Evolutionary conservation across 2,329 filamentous ascomycete genomes (phyloP), one percentile per base, ranked within the genome.

Genomic region (Cytospora piceae): DNA sequence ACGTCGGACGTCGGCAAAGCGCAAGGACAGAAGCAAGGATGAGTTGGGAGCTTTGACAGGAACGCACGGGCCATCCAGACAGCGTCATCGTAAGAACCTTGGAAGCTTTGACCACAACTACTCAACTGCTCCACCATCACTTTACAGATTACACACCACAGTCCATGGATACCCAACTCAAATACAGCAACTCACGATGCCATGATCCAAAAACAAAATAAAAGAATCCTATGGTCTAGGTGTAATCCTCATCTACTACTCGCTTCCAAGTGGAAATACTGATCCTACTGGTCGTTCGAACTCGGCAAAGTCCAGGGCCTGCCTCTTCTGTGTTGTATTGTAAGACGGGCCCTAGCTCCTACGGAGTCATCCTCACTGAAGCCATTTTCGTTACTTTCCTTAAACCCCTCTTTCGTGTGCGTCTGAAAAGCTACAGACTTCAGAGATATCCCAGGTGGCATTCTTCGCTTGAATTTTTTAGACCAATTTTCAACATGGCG

Each of bases 401-500:
- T 15, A 42, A 12, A 20, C 6, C 11, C n/a, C 22, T 29, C 27
- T 22, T 37, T 37, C 14, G 12, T 46, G 8, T 46, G 42, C 42
- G 6, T n/a, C 20, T 37, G 14, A 37, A 37, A 15, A 37, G 9
- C 14, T 14, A 9, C 42, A 11, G 42, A 11, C 5, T 46, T 17
- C n/a, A 6, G 20, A 24, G n/a, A 49, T n/a, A 49, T 49, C 7
- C n/a, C n/a, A 22, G 42, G n/a, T 24, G n/a, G 11, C n/a, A 22
- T 49, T 12, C 46, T 1, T 49, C 15, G 24, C 8, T 14, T 49
- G 24, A 0, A 24, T 49, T 6, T 3, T 24, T 22, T 8, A 12
- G n/a, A 11, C 5, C 2, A 24, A 4, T 17, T 22, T 20, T 32
- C 59, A 66, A 60, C 4, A 80, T 80, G 78, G 69, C 74, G 15